phyloP scores from a whole-genome alignment of 176 grass and related monocot species.

The Oryza officinalis region DNA sequence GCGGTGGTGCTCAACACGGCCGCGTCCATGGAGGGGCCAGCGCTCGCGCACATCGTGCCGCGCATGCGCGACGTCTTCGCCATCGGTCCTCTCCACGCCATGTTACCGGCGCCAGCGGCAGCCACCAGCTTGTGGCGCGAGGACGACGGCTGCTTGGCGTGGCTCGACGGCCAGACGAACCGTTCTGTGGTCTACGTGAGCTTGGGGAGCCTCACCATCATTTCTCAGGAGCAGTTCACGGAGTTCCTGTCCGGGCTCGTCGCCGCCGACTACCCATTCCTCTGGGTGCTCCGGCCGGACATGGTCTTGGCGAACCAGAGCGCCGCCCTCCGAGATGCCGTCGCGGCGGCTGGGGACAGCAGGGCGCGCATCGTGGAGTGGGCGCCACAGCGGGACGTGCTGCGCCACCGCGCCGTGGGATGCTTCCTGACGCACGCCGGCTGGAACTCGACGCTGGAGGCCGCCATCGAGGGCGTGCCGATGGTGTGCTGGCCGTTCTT shows the following conservation, averaged over 20 bases:
- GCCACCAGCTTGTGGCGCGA: conserved; percentile 43
- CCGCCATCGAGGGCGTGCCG: conserved; percentile 44
- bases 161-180: conserved; percentile 50
- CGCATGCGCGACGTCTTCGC: not conserved
- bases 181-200: not conserved
- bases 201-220: not conserved
- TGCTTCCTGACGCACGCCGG: conserved; percentile 27
- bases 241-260: not conserved
- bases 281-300: not conserved
- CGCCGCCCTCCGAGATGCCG: not conserved
- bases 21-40: not conserved
- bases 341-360: not conserved
- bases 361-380: not conserved
- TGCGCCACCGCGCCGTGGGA: not conserved
- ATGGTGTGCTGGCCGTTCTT: not conserved
- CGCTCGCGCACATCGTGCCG: not conserved
- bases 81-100: conserved; percentile 4
- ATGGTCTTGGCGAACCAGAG: not conserved
- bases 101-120: not conserved
- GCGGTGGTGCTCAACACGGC: not conserved
- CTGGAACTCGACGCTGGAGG: conserved; percentile 57
- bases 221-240: not conserved
- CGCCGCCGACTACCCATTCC: not conserved
- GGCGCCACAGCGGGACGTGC: not conserved
- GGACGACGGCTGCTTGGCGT: conserved; percentile 37